A percentile compares a stretch with the other conserved stretches of the same genome.
Evolutionary conservation across 805 yeast species (phyloP).

Genomic region (Martiniozyma abietophila): DNA sequence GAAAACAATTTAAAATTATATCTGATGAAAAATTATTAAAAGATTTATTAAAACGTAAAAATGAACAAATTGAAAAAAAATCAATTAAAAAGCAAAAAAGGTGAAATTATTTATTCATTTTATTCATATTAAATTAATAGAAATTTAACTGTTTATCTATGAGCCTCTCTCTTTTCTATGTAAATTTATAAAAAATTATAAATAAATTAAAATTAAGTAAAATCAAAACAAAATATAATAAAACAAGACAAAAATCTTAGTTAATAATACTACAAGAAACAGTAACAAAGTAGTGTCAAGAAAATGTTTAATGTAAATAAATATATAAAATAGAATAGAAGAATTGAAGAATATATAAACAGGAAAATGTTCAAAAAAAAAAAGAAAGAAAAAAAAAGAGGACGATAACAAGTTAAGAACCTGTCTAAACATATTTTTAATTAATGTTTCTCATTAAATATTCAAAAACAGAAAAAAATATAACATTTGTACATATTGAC

Average conservation of each 20-base stretch:
- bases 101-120: slow-evolving; percentile 20
- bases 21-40: slow-evolving; percentile 52
- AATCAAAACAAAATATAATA: no score
- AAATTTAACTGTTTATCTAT: no score
- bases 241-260: no score
- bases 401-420: slow-evolving; percentile 19
- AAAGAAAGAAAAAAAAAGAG: slow-evolving; percentile 9
- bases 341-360: no score
- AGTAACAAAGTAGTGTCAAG: no score
- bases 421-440: slow-evolving; percentile 16
- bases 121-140: no score
- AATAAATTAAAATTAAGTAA: no score
- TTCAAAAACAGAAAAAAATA: slow-evolving; percentile 68
- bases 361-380: slow-evolving; percentile 22
- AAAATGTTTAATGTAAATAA: no score
- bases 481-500: slow-evolving; percentile 64
- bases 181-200: no score
- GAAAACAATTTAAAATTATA: slow-evolving; percentile 34
- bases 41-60: slow-evolving; percentile 47
- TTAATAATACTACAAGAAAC: no score
- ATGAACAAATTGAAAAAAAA: slow-evolving; percentile 20
- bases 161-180: no score
- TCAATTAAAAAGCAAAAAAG: slow-evolving; percentile 22
- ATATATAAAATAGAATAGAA: slow-evolving; percentile 47
- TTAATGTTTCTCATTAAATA: slow-evolving; percentile 49